Percentiles rank a stretch among this genome's conserved stretches.
Conservation (phyloP, 331 rosid genomes). For the Rhamnella rubrinervis region DNA sequence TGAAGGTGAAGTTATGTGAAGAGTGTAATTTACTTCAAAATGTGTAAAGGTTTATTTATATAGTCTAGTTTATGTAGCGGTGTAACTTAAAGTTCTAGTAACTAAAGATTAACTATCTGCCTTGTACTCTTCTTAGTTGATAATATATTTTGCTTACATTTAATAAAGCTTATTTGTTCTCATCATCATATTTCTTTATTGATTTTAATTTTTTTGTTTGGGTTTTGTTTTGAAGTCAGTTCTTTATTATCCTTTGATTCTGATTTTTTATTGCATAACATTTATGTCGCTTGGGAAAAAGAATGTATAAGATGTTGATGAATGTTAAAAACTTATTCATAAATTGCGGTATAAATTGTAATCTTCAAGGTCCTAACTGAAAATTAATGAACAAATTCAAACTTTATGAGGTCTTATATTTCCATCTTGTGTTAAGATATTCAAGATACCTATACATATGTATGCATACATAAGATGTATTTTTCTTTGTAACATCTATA, state of each 20-base stretch:
- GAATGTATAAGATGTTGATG: neutral
- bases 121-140: neutral
- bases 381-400: too few relatives aligned
- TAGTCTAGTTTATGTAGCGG: too few relatives aligned
- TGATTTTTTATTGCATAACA: neutral
- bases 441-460: too few relatives aligned
- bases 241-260: neutral
- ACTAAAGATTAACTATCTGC: constrained; percentile 16
- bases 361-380: too few relatives aligned
- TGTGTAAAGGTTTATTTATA: too few relatives aligned
- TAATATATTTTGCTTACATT: too few relatives aligned
- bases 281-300: neutral
- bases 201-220: neutral
- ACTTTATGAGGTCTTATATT: too few relatives aligned
- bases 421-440: too few relatives aligned
- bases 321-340: neutral
- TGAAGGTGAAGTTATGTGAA: too few relatives aligned
- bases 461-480: too few relatives aligned
- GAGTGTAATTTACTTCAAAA: too few relatives aligned
- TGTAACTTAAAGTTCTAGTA: constrained; percentile 61
- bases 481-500: too few relatives aligned
- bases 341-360: neutral
- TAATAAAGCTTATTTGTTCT: neutral
- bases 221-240: constrained; percentile 8
- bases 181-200: neutral